Conservation (phyloP, 371 early-diverging fungal species). For the Mortierella sp. region DNA sequence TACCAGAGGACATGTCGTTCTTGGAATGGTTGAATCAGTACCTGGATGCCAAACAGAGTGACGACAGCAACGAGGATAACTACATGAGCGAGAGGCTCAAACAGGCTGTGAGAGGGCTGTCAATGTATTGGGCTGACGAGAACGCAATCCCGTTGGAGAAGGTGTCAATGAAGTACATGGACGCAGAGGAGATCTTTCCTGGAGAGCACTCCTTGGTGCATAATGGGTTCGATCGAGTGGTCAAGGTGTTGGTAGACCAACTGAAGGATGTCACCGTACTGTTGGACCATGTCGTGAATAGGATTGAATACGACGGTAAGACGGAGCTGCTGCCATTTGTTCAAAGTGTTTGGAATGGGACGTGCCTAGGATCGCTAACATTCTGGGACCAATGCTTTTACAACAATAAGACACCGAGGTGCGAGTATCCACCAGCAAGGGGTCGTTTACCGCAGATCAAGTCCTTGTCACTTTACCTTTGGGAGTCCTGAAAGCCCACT, state of each 20-base stretch:
- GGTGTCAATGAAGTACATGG: conserved; percentile 49
- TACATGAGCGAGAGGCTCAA: conserved; percentile 25
- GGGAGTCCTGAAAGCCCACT: conserved; percentile 42
- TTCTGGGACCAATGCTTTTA: too few relatives aligned
- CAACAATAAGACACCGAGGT: conserved; percentile 19
- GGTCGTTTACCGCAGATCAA: conserved; percentile 29
- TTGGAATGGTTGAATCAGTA: conserved; percentile 30
- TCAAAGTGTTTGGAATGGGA: too few relatives aligned
- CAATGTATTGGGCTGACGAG: conserved; percentile 49
- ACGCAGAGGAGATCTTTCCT: conserved; percentile 41
- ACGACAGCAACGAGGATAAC: conserved; percentile 14
- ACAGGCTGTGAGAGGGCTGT: conserved; percentile 14
- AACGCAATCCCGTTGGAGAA: conserved; percentile 46
- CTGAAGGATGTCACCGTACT: conserved; percentile 22
- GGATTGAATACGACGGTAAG: conserved; percentile 47
- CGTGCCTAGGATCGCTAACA: too few relatives aligned
- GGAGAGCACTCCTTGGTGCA: conserved; percentile 44
- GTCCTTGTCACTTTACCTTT: conserved; percentile 47
- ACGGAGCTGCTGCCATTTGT: too few relatives aligned
- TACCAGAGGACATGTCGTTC: conserved; percentile 32
- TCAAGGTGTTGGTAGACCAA: conserved; percentile 26
- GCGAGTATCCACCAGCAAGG: conserved; percentile 30
- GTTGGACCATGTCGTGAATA: conserved; percentile 38
- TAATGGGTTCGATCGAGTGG: conserved; percentile 44
- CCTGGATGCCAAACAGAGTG: conserved; percentile 10